Evolutionary conservation across 176 grass and related monocot genomes (phyloP), one percentile per base, ranked within the genome.

Genomic region (Hordeum marinum): DNA sequence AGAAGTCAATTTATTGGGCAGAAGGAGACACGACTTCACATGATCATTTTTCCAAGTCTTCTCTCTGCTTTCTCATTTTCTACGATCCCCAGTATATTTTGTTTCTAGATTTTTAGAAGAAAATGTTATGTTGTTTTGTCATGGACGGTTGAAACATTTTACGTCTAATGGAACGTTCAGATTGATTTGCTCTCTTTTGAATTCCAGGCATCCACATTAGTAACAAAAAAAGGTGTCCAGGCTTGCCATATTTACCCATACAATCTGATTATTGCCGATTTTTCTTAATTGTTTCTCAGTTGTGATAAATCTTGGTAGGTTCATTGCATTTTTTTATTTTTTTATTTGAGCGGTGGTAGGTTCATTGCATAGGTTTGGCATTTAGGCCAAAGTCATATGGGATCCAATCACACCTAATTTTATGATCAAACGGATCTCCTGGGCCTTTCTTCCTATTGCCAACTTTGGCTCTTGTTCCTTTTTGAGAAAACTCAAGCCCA

Each of bases 341-440:
- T 29, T 29, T 29, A 1, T 29, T 29, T 29, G 29, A 29, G 29
- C 29, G 29, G 29, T 29, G 29, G 29, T 29, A 29, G 29, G 29
- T 29, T 75, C 1, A 50, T 46, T 58, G 52, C 0, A 54, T n/a
- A 78, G 41, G 26, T 64, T 84, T 11, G n/a, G 72, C 21, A 40
- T 23, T n/a, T 39, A 11, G 66, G 66, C 73, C 35, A 65, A 65
- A 65, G 59, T 18, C 12, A 37, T 21, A 50, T 76, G 72, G 72
- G 50, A 2, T 79, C 73, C 72, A 82, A 86, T 72, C 78, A 78
- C 67, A 75, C 77, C 84, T 54, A 43, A 72, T 78, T 78, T 78
- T 29, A 0, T 25, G 17, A 15, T 25, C 52, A n/a, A 42, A 31
- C 15, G 18, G 17, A 31, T 18, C 43, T 39, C 70, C 41, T 46